Conservation (phyloP, 345 rosid species). For the Camelina sativa region DNA sequence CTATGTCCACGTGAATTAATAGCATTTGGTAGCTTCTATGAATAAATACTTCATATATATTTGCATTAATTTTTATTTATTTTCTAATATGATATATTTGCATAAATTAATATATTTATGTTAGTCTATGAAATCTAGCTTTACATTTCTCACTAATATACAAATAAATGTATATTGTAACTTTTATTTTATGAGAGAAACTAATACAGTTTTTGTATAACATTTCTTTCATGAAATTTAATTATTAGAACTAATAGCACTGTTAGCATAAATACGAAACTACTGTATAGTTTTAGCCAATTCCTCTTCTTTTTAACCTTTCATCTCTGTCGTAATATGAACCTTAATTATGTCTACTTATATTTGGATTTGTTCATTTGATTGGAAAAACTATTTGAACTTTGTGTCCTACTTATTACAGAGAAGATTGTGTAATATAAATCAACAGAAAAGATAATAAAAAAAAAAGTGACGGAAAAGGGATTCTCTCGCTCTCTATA, state of each 20-base stretch:
- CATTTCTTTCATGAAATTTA: not conserved
- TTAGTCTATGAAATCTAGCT: not conserved
- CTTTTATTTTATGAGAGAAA: not conserved
- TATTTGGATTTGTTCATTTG: not conserved
- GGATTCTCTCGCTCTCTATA: constrained; percentile 4
- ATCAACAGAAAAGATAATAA: not conserved
- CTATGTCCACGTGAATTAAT: constrained; percentile 38
- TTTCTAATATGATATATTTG: not conserved
- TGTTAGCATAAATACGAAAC: not conserved
- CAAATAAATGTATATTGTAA: not conserved
- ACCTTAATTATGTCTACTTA: not conserved
- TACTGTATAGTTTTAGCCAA: not conserved
- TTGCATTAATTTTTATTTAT: not conserved
- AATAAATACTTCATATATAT: constrained; percentile 2
- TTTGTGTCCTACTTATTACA: not conserved
- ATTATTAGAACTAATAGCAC: not conserved
- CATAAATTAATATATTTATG: not conserved
- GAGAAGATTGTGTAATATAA: not conserved
- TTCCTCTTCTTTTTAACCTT: not conserved
- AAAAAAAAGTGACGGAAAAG: constrained; percentile 9
- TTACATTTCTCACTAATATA: not conserved
- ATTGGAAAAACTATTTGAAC: not conserved
- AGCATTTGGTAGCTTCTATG: constrained; percentile 8
- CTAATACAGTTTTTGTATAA: not conserved
- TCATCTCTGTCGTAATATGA: not conserved